Evolutionary conservation across 805 yeast species (phyloP).

Genomic region (Metschnikowia baotianmanensis): DNA sequence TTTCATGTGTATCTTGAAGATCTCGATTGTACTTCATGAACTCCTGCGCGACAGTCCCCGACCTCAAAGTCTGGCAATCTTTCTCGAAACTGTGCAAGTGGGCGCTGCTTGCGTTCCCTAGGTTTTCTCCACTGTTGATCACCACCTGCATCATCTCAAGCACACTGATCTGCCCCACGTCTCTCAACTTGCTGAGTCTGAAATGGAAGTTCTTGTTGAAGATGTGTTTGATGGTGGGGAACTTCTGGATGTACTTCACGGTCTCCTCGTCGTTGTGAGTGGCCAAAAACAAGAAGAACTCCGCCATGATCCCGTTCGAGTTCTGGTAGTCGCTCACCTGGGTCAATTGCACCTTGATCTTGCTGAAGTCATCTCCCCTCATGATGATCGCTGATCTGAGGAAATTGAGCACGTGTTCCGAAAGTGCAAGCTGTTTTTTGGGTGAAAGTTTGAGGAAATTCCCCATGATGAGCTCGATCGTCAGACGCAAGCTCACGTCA

Average conservation of each 20-base stretch:
- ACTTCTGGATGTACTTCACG: slow-evolving; percentile 24
- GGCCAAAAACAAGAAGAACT: slow-evolving; percentile 30
- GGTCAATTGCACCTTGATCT: slow-evolving; percentile 18
- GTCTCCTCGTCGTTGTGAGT: slow-evolving; percentile 41
- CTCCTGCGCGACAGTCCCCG: slow-evolving; percentile 43
- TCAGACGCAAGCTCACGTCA: slow-evolving; percentile 30
- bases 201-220: slow-evolving; percentile 26
- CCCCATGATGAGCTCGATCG: slow-evolving; percentile 36
- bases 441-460: slow-evolving; percentile 20
- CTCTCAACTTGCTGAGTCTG: slow-evolving; percentile 21
- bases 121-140: slow-evolving; percentile 35
- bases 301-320: slow-evolving; percentile 17
- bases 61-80: slow-evolving; percentile 35
- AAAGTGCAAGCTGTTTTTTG: slow-evolving; percentile 17
- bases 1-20: slow-evolving; percentile 66
- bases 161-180: slow-evolving; percentile 14
- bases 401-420: slow-evolving; percentile 34
- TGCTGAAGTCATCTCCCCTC: slow-evolving; percentile 25
- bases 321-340: slow-evolving; percentile 19
- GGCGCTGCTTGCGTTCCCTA: slow-evolving; percentile 30
- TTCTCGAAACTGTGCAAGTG: slow-evolving; percentile 34
- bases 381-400: slow-evolving; percentile 35
- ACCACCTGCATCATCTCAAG: slow-evolving; percentile 34
- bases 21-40: slow-evolving; percentile 49
- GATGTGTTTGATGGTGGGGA: slow-evolving; percentile 28